Conservation (phyloP, 2,329 filamentous ascomycete genomes). For the Ceratocystis smalleyi region DNA sequence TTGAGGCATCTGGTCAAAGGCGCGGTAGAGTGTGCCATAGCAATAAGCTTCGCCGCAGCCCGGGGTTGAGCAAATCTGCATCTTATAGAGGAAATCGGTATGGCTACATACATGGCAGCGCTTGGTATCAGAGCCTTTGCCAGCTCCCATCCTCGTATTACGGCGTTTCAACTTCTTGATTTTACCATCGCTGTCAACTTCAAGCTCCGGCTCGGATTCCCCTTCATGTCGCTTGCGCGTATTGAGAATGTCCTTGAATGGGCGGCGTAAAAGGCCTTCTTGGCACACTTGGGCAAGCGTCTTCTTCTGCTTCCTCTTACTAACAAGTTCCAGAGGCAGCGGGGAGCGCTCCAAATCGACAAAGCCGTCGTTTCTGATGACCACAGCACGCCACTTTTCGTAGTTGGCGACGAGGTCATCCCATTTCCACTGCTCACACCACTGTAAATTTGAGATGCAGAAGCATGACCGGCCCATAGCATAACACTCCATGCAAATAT, state of each 20-base stretch:
- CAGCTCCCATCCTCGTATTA: neutral
- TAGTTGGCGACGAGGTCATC: conserved; percentile 60
- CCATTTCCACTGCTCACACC: conserved; percentile 92
- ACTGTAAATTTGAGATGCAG: conserved; percentile 70
- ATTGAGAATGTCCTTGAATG: conserved; percentile 68
- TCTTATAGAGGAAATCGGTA: conserved; percentile 67
- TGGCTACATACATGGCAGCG: conserved; percentile 73
- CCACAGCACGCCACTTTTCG: conserved; percentile 65
- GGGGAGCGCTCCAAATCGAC: conserved; percentile 51
- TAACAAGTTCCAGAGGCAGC: conserved; percentile 53
- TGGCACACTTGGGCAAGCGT: conserved; percentile 87
- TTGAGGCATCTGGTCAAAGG: conserved; percentile 80
- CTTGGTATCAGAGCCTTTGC: conserved; percentile 38
- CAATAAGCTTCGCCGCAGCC: conserved; percentile 68
- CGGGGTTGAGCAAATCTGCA: conserved; percentile 58
- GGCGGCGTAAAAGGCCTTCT: conserved; percentile 62
- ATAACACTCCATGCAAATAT: conserved; percentile 96
- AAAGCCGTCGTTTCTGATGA: conserved; percentile 57
- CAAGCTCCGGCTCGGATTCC: conserved; percentile 32
- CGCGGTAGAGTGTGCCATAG: conserved; percentile 82
- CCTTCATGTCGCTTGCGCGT: conserved; percentile 23
- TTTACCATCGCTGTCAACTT: conserved; percentile 42
- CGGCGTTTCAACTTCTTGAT: conserved; percentile 25
- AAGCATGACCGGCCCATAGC: conserved; percentile 89
- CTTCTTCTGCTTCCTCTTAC: conserved; percentile 53